Base-by-base conservation (phyloP, 2,329 filamentous ascomycete species). In the Lasiodiplodia citricola region DNA sequence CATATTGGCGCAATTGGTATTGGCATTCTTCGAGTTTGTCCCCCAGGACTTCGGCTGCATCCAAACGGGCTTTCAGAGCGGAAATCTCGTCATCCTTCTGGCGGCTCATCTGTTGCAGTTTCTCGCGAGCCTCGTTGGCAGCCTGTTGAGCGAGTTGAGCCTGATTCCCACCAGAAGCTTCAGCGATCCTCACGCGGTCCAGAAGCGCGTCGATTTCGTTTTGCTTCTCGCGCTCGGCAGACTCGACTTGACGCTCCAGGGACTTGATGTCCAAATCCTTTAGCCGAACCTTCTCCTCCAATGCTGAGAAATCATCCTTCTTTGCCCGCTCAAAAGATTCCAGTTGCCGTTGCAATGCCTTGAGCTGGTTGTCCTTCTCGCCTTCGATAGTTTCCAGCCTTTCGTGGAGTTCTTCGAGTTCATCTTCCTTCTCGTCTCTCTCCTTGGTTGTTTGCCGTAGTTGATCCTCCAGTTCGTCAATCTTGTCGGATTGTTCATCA, bases 331-430 rank as follows among this genome's bases (percentile, higher is more conserved):
- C 76, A 1, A 68, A 68, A 25, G 68, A 70, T 52, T 79, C 76
- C 31, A 78, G 67, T 58, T 79, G 74, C 66, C 74, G 72, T 56
- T 80, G 77, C 38, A 81, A 70, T 58, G 79, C 75, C 23, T 73
- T 72, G 14, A 80, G 71, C 71, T 80, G 78, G 13, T 71, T 74
- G 16, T 80, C 79, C 63, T 80, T 80, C 47, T 77, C 77, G 58
- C 23, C 76, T 21, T 79, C 76, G 1, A 79, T 77, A 44, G 76
- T 74, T 23, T 83, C 79, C 4, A 84, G 75, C 70, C 78, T 79
- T 21, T 79, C 76, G 60, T 81, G 78, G 54, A 85, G 71, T 3
- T 74, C 74, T 38, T 83, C 78, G 63, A 84, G 74, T 71, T 85
- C 81, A 35, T 78, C 76, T 56, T 83, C 80, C 35, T 83, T 81